phyloP scores from a whole-genome alignment of 1,284 basidiomycete species.

The Kalmanozyma brasiliensis region DNA sequence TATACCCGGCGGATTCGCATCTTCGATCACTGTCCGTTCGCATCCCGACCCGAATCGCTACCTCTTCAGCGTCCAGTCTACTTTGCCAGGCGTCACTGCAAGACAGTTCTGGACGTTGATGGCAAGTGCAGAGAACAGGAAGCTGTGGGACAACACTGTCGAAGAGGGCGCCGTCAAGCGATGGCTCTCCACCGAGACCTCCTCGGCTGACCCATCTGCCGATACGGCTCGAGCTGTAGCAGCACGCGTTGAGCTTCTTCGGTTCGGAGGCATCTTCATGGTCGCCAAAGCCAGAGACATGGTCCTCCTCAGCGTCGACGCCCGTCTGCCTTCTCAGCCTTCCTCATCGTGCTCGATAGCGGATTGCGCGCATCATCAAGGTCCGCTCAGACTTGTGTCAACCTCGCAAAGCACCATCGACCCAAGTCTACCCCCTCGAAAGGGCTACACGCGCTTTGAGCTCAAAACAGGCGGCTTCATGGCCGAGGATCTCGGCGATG shows the following conservation, averaged over 20 bases:
- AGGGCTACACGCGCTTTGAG: slow-evolving; percentile 56
- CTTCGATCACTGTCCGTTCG: slow-evolving; percentile 52
- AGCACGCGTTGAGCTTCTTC: slow-evolving; percentile 48
- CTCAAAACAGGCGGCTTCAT: slow-evolving; percentile 59
- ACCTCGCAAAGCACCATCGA: slow-evolving; percentile 48
- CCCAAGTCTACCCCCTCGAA: slow-evolving; percentile 46
- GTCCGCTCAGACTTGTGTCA: slow-evolving; percentile 49
- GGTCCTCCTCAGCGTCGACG: slow-evolving; percentile 56
- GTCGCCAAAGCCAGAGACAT: slow-evolving; percentile 60
- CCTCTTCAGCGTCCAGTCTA: slow-evolving; percentile 56
- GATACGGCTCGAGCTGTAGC: slow-evolving; percentile 27
- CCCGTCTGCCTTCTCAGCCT: slow-evolving; percentile 37
- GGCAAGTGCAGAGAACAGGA: slow-evolving; percentile 55
- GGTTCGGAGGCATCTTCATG: slow-evolving; percentile 62
- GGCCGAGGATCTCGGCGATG: slow-evolving; percentile 58
- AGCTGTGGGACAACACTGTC: slow-evolving; percentile 56
- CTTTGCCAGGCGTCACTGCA: slow-evolving; percentile 48
- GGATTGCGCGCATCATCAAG: not conserved
- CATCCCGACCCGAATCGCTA: slow-evolving; percentile 50
- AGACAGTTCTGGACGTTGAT: slow-evolving; percentile 63
- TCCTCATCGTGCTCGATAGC: not conserved
- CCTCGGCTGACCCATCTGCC: not conserved
- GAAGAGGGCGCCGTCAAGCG: slow-evolving; percentile 43
- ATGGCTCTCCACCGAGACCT: slow-evolving; percentile 36
- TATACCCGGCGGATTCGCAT: slow-evolving; percentile 24